phyloP scores from a whole-genome alignment of 768 basidiomycete species.

The Mycena amicta region DNA sequence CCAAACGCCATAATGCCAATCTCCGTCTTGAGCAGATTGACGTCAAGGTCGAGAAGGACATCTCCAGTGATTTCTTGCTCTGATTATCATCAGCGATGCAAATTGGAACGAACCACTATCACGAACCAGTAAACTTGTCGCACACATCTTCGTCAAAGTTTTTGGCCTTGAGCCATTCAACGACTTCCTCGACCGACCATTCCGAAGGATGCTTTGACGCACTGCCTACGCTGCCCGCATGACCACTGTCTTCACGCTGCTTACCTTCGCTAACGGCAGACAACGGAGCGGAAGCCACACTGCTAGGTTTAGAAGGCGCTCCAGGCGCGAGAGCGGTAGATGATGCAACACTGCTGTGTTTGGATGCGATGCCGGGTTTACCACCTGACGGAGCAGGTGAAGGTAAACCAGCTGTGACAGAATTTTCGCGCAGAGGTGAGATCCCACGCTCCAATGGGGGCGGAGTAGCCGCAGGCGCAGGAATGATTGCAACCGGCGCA shows the following conservation, averaged over 20 bases:
- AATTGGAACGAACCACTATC: too few relatives aligned
- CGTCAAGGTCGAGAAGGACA: constrained; percentile 91
- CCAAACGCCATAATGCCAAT: constrained; percentile 94
- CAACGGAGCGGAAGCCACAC: constrained; percentile 25
- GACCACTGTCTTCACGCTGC: constrained; percentile 19
- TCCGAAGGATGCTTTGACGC: constrained; percentile 55
- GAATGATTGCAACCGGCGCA: constrained; percentile 24
- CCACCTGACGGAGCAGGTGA: constrained; percentile 26
- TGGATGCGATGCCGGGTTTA: constrained; percentile 31
- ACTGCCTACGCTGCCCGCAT: constrained; percentile 23
- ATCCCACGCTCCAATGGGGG: constrained; percentile 24
- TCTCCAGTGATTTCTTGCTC: constrained; percentile 99
- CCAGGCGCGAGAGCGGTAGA: constrained; percentile 8
- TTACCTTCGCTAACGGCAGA: constrained; percentile 23
- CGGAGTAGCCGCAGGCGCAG: neutral
- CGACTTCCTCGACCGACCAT: constrained; percentile 88
- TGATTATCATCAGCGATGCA: constrained; percentile 30
- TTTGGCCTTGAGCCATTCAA: constrained; percentile 83
- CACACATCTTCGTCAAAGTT: constrained; percentile 85
- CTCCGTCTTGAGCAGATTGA: constrained; percentile 87
- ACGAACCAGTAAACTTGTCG: constrained; percentile 83
- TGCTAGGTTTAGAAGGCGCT: constrained; percentile 16
- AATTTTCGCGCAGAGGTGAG: constrained; percentile 32
- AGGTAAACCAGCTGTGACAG: constrained; percentile 26
- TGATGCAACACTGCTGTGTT: constrained; percentile 44